Conservation (phyloP, 306 rosid genomes). For the Adenanthera pavonina region DNA sequence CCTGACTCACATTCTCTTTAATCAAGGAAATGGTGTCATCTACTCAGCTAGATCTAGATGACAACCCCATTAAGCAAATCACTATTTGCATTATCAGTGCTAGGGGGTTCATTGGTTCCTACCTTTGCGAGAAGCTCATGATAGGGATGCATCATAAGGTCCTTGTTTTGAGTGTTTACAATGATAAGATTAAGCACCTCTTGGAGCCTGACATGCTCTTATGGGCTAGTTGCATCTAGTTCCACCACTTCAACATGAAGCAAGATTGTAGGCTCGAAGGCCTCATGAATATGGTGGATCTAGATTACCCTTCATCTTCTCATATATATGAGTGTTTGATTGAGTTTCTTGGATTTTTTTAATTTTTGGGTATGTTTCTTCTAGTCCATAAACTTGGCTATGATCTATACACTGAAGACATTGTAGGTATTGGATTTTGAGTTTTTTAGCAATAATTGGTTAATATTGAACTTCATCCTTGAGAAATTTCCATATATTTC, state of each 20-base stretch:
- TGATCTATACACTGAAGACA: conserved; percentile 97
- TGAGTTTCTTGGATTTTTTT: background rate
- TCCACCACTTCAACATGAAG: conserved; percentile 96
- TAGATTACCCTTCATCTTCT: conserved; percentile 43
- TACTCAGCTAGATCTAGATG: conserved; percentile 81
- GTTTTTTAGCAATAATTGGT: too few species aligned
- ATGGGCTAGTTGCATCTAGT: conserved; percentile 82
- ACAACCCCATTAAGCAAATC: conserved; percentile 70
- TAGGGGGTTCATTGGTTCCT: conserved; percentile 98
- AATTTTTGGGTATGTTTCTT: background rate
- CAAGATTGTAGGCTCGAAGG: conserved; percentile 92
- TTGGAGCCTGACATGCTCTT: conserved; percentile 73
- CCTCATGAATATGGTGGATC: conserved; percentile 94
- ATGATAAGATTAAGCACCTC: conserved; percentile 91
- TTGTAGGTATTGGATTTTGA: too few species aligned
- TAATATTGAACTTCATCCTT: too few species aligned
- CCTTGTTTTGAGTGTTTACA: conserved; percentile 84
- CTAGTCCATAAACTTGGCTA: conserved; percentile 93
- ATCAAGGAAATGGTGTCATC: conserved; percentile 54
- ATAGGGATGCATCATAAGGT: conserved; percentile 83
- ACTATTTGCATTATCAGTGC: conserved; percentile 98
- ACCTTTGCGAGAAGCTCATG: conserved; percentile 93
- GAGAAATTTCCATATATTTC: too few species aligned
- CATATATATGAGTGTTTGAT: too few species aligned
- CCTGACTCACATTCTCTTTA: background rate